These are phyloP conservation scores for Blastobotrys ciferrii DNA, from an alignment of 1,139 yeast species.

Conservation along the genomic window DNA sequence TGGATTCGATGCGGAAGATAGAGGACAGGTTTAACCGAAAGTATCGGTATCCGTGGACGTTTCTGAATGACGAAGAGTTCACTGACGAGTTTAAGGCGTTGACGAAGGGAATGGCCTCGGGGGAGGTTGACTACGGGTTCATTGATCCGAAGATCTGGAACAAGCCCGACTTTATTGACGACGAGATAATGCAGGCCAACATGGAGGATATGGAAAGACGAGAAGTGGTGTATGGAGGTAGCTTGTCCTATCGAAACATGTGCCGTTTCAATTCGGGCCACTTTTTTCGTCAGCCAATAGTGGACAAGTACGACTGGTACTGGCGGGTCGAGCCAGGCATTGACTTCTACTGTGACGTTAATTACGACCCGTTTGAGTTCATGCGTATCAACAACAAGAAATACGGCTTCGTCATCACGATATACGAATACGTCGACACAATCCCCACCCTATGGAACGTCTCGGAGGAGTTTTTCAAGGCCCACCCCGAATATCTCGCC, in stretches of 20 bases:
- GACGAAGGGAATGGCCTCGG: constrained; percentile 83
- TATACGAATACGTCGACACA: constrained; percentile 78
- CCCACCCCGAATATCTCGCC: constrained; percentile 58
- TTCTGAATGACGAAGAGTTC: constrained; percentile 79
- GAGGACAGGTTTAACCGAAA: constrained; percentile 57
- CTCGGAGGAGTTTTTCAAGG: constrained; percentile 60
- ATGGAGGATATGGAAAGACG: constrained; percentile 56
- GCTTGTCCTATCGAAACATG: constrained; percentile 78
- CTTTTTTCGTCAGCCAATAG: constrained; percentile 70
- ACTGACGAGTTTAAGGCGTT: constrained; percentile 56
- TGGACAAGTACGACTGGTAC: constrained; percentile 72
- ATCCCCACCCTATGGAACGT: constrained; percentile 81
- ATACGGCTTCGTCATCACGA: constrained; percentile 81
- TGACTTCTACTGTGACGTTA: constrained; percentile 71
- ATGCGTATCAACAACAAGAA: constrained; percentile 69
- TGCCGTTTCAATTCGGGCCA: constrained; percentile 80
- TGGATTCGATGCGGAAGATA: constrained; percentile 61
- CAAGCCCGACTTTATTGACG: constrained; percentile 51
- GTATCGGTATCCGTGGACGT: constrained; percentile 76
- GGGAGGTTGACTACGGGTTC: constrained; percentile 69
- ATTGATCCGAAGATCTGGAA: constrained; percentile 70
- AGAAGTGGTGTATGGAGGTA: constrained; percentile 70
- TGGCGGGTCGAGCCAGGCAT: constrained; percentile 95
- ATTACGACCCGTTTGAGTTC: constrained; percentile 75
- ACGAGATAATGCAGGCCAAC: constrained; percentile 44